A percentile compares a stretch with the other conserved stretches of the same genome.
phyloP scores from a whole-genome alignment of 805 yeast species.

The Brettanomyces naardenensis region DNA sequence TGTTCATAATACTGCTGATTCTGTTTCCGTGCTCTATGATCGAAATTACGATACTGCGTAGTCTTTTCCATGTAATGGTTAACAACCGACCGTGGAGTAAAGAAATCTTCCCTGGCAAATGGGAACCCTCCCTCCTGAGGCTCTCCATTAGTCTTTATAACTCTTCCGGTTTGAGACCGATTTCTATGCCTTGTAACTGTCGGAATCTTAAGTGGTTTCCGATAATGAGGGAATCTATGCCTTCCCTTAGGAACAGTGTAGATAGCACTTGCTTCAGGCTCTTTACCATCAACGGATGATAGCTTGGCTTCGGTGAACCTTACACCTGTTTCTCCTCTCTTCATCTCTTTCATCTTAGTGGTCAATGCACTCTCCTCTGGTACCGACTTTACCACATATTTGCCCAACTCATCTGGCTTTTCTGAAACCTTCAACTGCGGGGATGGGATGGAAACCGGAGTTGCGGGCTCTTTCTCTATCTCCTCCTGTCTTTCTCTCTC shows the following conservation, averaged over 20 bases:
- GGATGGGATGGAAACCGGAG: neutral
- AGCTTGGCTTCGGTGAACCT: too few relatives aligned
- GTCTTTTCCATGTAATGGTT: constrained; percentile 65
- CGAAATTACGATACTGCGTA: constrained; percentile 24
- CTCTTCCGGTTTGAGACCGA: constrained; percentile 16
- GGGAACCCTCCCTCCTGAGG: constrained; percentile 13
- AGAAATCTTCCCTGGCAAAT: constrained; percentile 63
- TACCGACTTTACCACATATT: neutral
- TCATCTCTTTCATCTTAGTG: neutral
- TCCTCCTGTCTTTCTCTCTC: constrained; percentile 9
- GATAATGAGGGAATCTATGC: constrained; percentile 9
- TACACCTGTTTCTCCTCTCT: too few relatives aligned
- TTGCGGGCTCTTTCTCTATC: neutral
- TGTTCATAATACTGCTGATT: constrained; percentile 15
- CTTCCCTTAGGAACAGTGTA: constrained; percentile 1
- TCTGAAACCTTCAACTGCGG: neutral
- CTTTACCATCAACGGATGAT: too few relatives aligned
- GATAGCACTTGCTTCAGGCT: neutral
- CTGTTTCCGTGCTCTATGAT: constrained; percentile 14
- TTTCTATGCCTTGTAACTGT: constrained; percentile 12
- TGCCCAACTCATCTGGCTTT: neutral
- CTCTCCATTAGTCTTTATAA: constrained; percentile 13
- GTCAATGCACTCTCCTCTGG: constrained; percentile 2
- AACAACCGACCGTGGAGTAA: constrained; percentile 70
- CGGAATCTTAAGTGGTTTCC: constrained; percentile 25